Conservation (phyloP, 495 filamentous ascomycete species). For the Tricharina praecox region DNA sequence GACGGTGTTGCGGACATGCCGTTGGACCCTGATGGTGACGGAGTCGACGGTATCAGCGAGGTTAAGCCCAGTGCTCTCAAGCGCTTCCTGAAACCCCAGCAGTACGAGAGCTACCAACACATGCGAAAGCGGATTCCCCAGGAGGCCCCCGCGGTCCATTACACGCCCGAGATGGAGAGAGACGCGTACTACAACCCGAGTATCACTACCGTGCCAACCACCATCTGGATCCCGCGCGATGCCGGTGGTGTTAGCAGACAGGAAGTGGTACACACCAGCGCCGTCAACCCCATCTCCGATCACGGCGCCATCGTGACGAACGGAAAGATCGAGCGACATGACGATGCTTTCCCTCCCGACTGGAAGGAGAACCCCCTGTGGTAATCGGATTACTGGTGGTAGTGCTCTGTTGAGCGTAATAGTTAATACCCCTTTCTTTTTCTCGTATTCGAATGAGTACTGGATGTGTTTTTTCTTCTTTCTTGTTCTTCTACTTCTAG, state of each 20-base stretch:
- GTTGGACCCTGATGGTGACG: conserved; percentile 8
- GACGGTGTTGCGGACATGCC: conserved; percentile 17
- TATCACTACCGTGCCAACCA: conserved; percentile 43
- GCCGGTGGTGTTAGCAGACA: conserved; percentile 55
- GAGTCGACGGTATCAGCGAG: conserved; percentile 9
- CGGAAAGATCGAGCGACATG: conserved; percentile 59
- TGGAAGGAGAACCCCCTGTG: conserved; percentile 53
- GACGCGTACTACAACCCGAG: conserved; percentile 68
- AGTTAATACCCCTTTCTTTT: background rate
- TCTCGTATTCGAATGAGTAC: background rate
- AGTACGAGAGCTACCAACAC: conserved; percentile 51
- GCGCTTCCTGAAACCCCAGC: conserved; percentile 65
- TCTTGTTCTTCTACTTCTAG: too few relatives aligned
- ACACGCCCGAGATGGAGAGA: conserved; percentile 41
- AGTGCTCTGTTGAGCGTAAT: background rate
- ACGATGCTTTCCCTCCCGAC: conserved; percentile 56
- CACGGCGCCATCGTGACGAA: conserved; percentile 68
- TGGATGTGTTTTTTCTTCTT: too few relatives aligned
- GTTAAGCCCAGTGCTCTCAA: conserved; percentile 36
- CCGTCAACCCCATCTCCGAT: conserved; percentile 65
- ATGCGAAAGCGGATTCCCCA: conserved; percentile 57
- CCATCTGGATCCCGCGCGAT: conserved; percentile 77
- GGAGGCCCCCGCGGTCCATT: conserved; percentile 33
- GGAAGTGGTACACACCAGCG: conserved; percentile 54
- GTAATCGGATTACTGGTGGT: conserved; percentile 27